A percentile compares a stretch with the other conserved stretches of the same genome.
Evolutionary conservation across 202 grass and related monocot genomes (phyloP).

Genomic region (Panicum hallii): DNA sequence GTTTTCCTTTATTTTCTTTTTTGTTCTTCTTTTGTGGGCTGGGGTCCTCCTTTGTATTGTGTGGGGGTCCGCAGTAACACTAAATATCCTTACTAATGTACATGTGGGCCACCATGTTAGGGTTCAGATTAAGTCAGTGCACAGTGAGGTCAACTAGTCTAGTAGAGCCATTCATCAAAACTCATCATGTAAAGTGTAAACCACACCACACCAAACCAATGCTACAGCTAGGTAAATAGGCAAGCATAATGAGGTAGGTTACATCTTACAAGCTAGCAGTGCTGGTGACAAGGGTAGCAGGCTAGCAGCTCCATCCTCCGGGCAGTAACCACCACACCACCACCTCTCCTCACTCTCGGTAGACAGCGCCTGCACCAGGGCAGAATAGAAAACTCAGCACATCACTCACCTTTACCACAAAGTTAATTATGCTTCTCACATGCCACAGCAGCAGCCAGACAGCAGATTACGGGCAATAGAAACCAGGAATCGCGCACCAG

Average conservation of each 20-base stretch:
- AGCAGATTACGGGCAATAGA: conserved; percentile 17
- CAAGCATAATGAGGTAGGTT: conserved; percentile 45
- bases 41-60: background rate
- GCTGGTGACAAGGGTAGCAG: conserved; percentile 9
- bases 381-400: conserved; percentile 47
- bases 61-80: background rate
- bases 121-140: conserved; percentile 19
- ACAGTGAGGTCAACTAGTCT: background rate
- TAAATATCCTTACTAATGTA: background rate
- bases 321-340: background rate
- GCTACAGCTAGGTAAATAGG: conserved; percentile 39
- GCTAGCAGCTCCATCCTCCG: background rate
- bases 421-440: conserved; percentile 47
- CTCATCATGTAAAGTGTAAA: conserved; percentile 38
- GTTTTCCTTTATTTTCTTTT: background rate
- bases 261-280: conserved; percentile 47
- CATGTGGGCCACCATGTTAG: background rate
- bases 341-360: background rate
- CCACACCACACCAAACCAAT: background rate
- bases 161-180: background rate
- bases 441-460: conserved; percentile 45
- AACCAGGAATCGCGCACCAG: conserved; percentile 44
- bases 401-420: conserved; percentile 26
- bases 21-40: background rate
- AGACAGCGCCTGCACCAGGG: conserved; percentile 40